Evolutionary conservation across 106 monocot species (phyloP).

Genomic region (Narthecium ossifragum): DNA sequence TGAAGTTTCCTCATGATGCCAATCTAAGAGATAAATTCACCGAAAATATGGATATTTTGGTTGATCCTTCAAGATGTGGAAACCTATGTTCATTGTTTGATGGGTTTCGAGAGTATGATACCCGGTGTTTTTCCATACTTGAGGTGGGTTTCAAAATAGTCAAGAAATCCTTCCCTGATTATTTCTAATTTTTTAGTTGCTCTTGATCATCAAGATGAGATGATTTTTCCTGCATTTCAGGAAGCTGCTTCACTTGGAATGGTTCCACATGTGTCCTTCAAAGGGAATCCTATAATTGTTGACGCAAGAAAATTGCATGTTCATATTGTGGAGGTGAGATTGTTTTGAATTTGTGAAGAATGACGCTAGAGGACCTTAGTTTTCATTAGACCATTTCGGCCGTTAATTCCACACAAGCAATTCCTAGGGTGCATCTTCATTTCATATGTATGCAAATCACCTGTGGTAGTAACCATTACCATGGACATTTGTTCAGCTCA

Average conservation of each 20-base stretch:
- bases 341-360: no score
- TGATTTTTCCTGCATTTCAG: slow-evolving; percentile 14
- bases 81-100: slow-evolving; percentile 64
- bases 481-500: no score
- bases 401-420: no score
- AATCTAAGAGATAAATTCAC: slow-evolving; percentile 49
- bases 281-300: slow-evolving; percentile 69
- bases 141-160: slow-evolving; percentile 36
- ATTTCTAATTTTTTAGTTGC: neutral
- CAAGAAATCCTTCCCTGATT: neutral
- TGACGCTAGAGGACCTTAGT: no score
- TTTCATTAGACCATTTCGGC: no score
- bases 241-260: slow-evolving; percentile 75
- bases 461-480: no score
- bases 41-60: slow-evolving; percentile 51
- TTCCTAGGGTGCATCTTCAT: no score
- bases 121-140: slow-evolving; percentile 68
- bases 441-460: no score
- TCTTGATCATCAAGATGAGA: neutral
- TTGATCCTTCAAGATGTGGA: slow-evolving; percentile 43
- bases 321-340: slow-evolving; percentile 66
- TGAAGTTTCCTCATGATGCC: slow-evolving; percentile 67
- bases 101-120: slow-evolving; percentile 96
- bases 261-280: slow-evolving; percentile 59
- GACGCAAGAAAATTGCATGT: slow-evolving; percentile 76